phyloP scores from a whole-genome alignment of 1,139 yeast species.

The Yamadazyma triangularis region DNA sequence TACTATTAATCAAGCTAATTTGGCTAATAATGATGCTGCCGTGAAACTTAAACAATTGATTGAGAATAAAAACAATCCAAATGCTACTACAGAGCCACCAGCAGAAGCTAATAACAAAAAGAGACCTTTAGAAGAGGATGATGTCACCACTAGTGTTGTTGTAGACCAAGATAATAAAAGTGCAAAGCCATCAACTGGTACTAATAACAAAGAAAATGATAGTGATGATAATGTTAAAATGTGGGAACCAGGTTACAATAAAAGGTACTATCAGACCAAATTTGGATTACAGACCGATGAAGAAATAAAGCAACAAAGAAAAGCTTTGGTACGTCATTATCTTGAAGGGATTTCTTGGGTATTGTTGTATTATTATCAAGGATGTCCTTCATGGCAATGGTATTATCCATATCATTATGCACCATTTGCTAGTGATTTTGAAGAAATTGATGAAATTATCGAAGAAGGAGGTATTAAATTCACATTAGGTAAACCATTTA shows the following conservation, averaged over 20 bases:
- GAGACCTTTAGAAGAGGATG: slow-evolving; percentile 11
- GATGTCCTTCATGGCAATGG: slow-evolving; percentile 99
- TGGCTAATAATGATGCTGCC: slow-evolving; percentile 72
- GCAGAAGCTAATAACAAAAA: slow-evolving; percentile 9
- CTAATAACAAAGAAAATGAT: slow-evolving; percentile 15
- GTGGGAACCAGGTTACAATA: slow-evolving; percentile 85
- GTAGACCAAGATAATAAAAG: slow-evolving; percentile 4
- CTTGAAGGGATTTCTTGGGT: slow-evolving; percentile 98
- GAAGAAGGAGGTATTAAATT: slow-evolving; percentile 60
- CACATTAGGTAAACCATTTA: slow-evolving; percentile 72
- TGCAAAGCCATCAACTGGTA: no score
- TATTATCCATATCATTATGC: slow-evolving; percentile 97
- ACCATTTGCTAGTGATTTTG: slow-evolving; percentile 90
- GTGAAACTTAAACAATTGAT: slow-evolving; percentile 52
- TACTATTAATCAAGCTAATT: slow-evolving; percentile 68
- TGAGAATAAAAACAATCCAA: slow-evolving; percentile 22
- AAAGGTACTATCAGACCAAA: slow-evolving; percentile 75
- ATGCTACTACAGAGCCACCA: slow-evolving; percentile 38
- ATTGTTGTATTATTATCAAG: slow-evolving; percentile 87
- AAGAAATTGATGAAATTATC: slow-evolving; percentile 40
- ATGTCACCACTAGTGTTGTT: slow-evolving; percentile 3
- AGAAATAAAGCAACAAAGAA: slow-evolving; percentile 53
- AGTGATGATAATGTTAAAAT: slow-evolving; percentile 59
- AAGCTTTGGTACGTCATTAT: slow-evolving; percentile 65
- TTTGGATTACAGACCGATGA: slow-evolving; percentile 55